These are phyloP conservation scores for Crotalaria pallida DNA, from an alignment of 306 rosid species.

Conservation along the genomic window DNA sequence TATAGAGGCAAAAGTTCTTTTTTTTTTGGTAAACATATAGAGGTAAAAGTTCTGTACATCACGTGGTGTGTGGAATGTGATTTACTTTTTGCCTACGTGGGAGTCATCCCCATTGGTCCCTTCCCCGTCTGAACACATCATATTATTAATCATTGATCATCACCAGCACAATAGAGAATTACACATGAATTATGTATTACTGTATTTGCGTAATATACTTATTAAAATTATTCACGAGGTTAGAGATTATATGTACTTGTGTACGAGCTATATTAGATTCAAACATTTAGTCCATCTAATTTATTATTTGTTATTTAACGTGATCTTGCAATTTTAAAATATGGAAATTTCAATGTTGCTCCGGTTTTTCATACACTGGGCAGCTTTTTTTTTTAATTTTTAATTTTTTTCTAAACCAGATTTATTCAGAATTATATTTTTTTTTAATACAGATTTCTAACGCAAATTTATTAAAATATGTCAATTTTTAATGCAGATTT, in stretches of 20 bases:
- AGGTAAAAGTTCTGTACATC: slow-evolving; percentile 36
- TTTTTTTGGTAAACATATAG: no score
- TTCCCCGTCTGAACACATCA: background rate
- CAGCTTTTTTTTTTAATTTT: no score
- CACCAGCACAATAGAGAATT: slow-evolving; percentile 20
- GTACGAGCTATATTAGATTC: background rate
- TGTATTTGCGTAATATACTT: background rate
- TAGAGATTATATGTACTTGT: no score
- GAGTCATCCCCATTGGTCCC: slow-evolving; percentile 23
- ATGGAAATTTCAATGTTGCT: no score
- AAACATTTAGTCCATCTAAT: background rate
- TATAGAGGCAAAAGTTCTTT: slow-evolving; percentile 18
- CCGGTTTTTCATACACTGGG: no score
- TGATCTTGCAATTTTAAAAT: background rate
- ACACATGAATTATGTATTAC: background rate
- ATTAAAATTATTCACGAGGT: background rate
- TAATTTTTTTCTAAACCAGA: no score
- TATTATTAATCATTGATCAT: slow-evolving; percentile 20
- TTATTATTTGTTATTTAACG: background rate
- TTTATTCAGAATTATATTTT: no score
- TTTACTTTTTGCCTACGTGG: slow-evolving; percentile 11
- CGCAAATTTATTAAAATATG: no score
- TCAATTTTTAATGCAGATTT: no score
- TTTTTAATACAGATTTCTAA: no score
- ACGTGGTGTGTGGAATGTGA: slow-evolving; percentile 40